These are phyloP conservation scores for Cardamine chenopodiifolia DNA, from an alignment of 345 rosid species.

Conservation along the genomic window DNA sequence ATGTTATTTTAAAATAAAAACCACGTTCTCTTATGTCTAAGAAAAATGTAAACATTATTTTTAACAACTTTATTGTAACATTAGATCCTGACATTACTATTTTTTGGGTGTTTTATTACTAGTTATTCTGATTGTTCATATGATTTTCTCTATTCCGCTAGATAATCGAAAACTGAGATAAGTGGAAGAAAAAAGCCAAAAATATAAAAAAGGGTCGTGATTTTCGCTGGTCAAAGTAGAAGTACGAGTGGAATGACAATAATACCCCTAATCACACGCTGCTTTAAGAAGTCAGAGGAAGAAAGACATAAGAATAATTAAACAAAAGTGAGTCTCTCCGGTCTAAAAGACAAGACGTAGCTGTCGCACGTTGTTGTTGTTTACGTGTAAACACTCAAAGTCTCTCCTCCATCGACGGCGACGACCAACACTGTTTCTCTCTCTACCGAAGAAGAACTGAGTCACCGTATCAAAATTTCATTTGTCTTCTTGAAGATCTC, in stretches of 20 bases:
- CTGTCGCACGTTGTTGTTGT: slow-evolving; percentile 15
- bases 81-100: no score
- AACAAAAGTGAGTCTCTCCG: neutral
- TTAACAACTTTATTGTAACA: no score
- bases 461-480: neutral
- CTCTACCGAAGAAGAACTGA: slow-evolving; percentile 16
- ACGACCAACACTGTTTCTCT: neutral
- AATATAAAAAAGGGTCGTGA: neutral
- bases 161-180: neutral
- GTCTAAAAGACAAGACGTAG: slow-evolving; percentile 14
- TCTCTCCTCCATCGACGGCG: slow-evolving; percentile 1
- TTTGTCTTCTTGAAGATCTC: slow-evolving; percentile 2
- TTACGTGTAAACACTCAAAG: neutral
- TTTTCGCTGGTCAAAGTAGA: neutral
- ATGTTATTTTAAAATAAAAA: no score
- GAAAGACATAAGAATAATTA: neutral
- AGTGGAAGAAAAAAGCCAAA: neutral
- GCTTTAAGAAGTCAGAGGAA: neutral
- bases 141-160: no score
- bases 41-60: no score
- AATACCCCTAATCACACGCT: neutral
- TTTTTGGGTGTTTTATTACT: no score
- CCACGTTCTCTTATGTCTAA: no score
- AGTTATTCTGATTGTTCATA: no score
- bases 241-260: neutral